Evolutionary conservation across 2,329 filamentous ascomycete genomes (phyloP).

Genomic region (Helotiales sp.): DNA sequence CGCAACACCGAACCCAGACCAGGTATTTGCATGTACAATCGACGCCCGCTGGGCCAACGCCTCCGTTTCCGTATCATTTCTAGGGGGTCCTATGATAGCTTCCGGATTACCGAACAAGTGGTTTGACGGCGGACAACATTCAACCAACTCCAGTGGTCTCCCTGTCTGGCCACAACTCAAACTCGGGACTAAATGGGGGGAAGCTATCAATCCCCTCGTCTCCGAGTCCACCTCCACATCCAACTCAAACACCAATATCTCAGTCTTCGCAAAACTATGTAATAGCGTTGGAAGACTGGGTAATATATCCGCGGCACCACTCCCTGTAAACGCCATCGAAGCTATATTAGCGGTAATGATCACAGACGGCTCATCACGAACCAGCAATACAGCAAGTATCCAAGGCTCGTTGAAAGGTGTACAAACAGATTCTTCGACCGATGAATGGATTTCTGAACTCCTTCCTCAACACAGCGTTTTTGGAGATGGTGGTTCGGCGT

Average conservation of each 20-base stretch:
- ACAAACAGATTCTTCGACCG: not conserved
- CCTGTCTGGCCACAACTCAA: conserved; percentile 8
- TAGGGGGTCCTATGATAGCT: conserved; percentile 1
- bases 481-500: conserved; percentile 5
- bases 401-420: conserved; percentile 1
- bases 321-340: conserved; percentile 6
- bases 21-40: conserved; percentile 7
- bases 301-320: not conserved
- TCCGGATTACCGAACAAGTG: not conserved
- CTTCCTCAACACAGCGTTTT: not conserved
- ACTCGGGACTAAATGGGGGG: conserved; percentile 4
- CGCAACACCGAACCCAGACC: not conserved
- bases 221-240: not conserved
- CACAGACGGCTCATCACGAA: conserved; percentile 5
- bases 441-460: conserved; percentile 5
- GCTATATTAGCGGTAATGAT: conserved; percentile 10
- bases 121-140: not conserved
- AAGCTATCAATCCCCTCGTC: not conserved
- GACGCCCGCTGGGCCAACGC: conserved; percentile 12
- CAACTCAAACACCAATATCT: too few relatives aligned
- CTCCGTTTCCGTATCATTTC: not conserved
- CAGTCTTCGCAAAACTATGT: conserved; percentile 2
- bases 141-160: not conserved
- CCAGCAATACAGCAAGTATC: not conserved
- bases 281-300: not conserved